Conservation (phyloP, 345 rosid genomes). For the Populus euphratica region DNA sequence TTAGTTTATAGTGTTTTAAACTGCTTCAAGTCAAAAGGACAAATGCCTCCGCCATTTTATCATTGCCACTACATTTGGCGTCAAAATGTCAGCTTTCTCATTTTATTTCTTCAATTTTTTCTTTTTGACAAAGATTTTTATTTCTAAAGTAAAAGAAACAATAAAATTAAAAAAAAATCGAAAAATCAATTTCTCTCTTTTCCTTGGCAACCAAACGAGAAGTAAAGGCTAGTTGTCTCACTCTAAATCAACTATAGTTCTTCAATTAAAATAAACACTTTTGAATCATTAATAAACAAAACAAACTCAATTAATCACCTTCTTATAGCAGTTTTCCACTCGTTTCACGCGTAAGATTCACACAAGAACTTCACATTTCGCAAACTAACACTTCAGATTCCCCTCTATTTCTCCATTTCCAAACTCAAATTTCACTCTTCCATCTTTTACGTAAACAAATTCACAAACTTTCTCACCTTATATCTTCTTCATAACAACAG, state of each 20-base stretch:
- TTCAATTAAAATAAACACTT: background rate
- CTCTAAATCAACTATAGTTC: background rate
- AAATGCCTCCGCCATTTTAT: background rate
- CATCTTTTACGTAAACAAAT: background rate
- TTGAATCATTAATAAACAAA: background rate
- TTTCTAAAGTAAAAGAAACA: background rate
- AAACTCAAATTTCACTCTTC: slow-evolving; percentile 14
- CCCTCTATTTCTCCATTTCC: slow-evolving; percentile 12
- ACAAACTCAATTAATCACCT: slow-evolving; percentile 7
- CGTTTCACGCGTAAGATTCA: slow-evolving; percentile 20
- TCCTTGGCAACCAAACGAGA: background rate
- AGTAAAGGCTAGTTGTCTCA: background rate
- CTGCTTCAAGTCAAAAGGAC: background rate
- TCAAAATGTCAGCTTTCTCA: background rate
- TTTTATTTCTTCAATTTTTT: background rate
- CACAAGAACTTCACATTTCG: slow-evolving; percentile 13
- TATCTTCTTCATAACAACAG: slow-evolving; percentile 11
- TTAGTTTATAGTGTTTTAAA: background rate
- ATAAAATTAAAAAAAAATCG: background rate
- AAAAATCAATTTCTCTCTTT: background rate
- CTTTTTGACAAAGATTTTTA: background rate
- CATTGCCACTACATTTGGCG: background rate
- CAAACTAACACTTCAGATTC: slow-evolving; percentile 9
- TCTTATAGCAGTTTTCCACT: background rate
- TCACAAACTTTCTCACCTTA: background rate